These are phyloP conservation scores for Spiraea crenata DNA, from an alignment of 331 rosid genomes.

Conservation along the genomic window DNA sequence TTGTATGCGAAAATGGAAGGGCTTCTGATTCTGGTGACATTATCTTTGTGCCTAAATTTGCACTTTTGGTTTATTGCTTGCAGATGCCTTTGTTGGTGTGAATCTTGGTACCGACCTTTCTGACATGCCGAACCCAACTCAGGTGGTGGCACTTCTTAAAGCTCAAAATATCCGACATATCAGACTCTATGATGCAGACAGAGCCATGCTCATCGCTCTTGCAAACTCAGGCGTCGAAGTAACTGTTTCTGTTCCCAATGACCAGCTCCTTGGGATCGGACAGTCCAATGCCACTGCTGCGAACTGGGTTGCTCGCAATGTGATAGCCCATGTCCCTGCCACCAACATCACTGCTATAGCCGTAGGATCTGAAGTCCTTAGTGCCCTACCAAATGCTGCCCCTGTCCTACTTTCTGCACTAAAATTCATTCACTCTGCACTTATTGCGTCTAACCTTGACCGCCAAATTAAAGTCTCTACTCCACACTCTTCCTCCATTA, in stretches of 20 bases:
- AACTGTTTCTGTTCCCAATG: conserved; percentile 77
- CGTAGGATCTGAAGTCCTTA: conserved; percentile 87
- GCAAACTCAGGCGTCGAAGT: conserved; percentile 83
- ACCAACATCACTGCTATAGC: conserved; percentile 86
- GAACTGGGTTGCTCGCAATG: conserved; percentile 87
- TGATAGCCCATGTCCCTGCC: conserved; percentile 82
- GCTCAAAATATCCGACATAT: conserved; percentile 76
- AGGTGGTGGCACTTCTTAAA: conserved; percentile 77
- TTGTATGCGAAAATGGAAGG: conserved; percentile 4
- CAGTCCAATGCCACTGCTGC: conserved; percentile 96
- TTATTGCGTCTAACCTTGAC: conserved; percentile 80
- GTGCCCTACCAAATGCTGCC: conserved; percentile 78
- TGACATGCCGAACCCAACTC: conserved; percentile 81
- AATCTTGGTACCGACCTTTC: conserved; percentile 84
- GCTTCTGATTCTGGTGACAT: not conserved
- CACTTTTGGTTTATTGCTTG: conserved; percentile 13
- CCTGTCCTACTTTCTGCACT: conserved; percentile 82
- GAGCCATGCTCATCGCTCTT: conserved; percentile 72
- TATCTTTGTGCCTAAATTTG: conserved; percentile 1
- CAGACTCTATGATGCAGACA: conserved; percentile 78
- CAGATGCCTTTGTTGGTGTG: conserved; percentile 83
- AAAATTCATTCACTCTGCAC: conserved; percentile 84
- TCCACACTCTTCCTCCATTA: conserved; percentile 78
- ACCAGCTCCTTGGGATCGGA: conserved; percentile 87
- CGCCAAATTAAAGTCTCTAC: conserved; percentile 82